Percentiles rank a stretch among this genome's conserved stretches.
Evolutionary conservation across 495 filamentous ascomycete species (phyloP).

Genomic region (Aspergillus carlsbadensis): DNA sequence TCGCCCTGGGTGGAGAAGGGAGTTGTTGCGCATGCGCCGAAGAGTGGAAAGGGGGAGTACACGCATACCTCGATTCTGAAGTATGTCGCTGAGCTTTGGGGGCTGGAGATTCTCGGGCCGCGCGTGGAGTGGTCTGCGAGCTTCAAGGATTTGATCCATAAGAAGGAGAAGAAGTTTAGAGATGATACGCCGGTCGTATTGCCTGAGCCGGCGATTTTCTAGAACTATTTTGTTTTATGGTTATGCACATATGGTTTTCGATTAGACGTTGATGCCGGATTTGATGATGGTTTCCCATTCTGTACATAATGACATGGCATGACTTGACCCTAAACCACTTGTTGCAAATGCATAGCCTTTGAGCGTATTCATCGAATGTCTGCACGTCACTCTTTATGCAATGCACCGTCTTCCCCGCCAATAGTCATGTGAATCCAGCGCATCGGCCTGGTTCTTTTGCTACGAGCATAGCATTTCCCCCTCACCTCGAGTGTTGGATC

Average conservation of each 20-base stretch:
- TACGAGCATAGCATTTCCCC: no score
- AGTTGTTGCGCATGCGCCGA: conserved; percentile 37
- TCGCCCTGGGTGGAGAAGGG: conserved; percentile 46
- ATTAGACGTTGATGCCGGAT: background rate
- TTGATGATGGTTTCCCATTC: no score
- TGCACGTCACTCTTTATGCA: no score
- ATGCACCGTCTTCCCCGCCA: no score
- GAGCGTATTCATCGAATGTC: no score
- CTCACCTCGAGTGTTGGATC: no score
- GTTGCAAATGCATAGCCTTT: no score
- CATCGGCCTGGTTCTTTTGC: no score
- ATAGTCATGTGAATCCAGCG: no score
- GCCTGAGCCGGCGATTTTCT: conserved; percentile 28
- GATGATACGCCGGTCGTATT: conserved; percentile 29
- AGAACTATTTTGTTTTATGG: background rate
- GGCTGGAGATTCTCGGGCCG: conserved; percentile 39
- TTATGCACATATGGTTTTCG: background rate
- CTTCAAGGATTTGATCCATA: conserved; percentile 35
- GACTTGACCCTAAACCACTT: no score
- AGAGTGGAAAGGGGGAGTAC: conserved; percentile 34
- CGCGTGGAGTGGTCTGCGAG: conserved; percentile 45
- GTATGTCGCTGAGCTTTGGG: conserved; percentile 43
- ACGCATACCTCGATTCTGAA: conserved; percentile 47
- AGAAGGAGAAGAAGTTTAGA: conserved; percentile 22
- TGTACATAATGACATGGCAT: no score